Percentiles rank a stretch among this genome's conserved stretches.
phyloP scores from a whole-genome alignment of 345 rosid species.

The Syzygium oleosum region DNA sequence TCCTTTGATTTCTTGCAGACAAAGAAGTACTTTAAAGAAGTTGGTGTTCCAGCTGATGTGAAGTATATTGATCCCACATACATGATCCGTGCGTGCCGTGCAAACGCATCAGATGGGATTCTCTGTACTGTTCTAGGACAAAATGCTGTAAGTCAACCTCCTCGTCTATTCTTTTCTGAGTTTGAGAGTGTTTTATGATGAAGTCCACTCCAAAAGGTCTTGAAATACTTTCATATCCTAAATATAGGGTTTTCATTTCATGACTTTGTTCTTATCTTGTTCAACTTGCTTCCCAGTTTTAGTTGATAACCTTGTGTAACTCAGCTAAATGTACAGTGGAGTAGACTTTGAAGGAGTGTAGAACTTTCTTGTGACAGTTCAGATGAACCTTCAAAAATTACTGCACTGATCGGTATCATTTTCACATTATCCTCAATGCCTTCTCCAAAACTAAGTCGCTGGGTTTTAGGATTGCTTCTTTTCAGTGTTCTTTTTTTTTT shows the following conservation, averaged over 20 bases:
- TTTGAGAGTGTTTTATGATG: neutral
- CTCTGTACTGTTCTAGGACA: slow-evolving; percentile 95
- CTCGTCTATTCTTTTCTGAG: neutral
- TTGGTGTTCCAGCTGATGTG: slow-evolving; percentile 62
- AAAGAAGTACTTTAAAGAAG: slow-evolving; percentile 66
- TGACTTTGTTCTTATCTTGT: neutral
- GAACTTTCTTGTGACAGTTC: neutral
- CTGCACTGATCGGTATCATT: neutral
- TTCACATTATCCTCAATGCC: neutral
- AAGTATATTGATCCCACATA: slow-evolving; percentile 97
- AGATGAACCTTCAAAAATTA: neutral
- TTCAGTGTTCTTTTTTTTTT: neutral
- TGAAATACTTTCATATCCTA: neutral
- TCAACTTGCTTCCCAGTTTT: neutral
- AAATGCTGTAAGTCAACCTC: slow-evolving; percentile 67
- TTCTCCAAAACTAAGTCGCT: neutral
- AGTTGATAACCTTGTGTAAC: neutral
- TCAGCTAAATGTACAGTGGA: neutral
- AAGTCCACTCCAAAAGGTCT: neutral
- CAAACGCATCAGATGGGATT: slow-evolving; percentile 96
- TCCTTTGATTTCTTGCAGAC: slow-evolving; percentile 32
- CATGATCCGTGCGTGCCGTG: slow-evolving; percentile 93
- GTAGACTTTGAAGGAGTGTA: neutral
- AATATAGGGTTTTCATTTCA: neutral
- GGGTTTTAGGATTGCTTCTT: neutral